A percentile compares a stretch with the other conserved stretches of the same genome.
phyloP scores from a whole-genome alignment of 306 rosid species.

The Fagus crenata region DNA sequence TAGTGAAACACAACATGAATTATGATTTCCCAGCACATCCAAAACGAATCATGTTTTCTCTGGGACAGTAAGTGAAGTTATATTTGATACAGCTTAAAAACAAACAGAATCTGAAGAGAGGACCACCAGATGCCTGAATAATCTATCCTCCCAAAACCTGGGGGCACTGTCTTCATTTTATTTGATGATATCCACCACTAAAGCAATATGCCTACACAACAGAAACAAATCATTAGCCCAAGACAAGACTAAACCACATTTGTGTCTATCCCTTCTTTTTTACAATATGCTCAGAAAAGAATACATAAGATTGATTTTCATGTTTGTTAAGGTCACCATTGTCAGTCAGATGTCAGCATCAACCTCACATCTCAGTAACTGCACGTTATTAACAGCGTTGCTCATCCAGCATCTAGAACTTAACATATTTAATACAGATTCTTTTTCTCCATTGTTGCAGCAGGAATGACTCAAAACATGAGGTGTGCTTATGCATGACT shows the following conservation, averaged over 20 bases:
- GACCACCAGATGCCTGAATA: slow-evolving; percentile 35
- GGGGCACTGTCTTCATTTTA: slow-evolving; percentile 40
- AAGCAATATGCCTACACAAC: slow-evolving; percentile 38
- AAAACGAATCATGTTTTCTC: slow-evolving; percentile 23
- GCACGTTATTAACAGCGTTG: background rate
- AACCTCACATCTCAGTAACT: background rate
- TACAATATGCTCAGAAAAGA: background rate
- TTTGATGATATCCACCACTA: slow-evolving; percentile 34
- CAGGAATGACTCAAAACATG: background rate
- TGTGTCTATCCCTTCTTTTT: background rate
- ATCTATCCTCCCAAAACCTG: slow-evolving; percentile 34
- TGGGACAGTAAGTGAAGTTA: slow-evolving; percentile 24
- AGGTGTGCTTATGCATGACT: background rate
- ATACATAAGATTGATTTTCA: background rate
- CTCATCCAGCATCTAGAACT: background rate
- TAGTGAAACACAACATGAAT: slow-evolving; percentile 17
- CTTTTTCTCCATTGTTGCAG: background rate
- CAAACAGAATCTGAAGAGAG: slow-evolving; percentile 25
- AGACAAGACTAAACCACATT: background rate
- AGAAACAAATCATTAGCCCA: slow-evolving; percentile 21
- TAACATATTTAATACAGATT: background rate
- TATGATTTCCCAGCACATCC: slow-evolving; percentile 20
- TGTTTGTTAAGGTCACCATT: background rate
- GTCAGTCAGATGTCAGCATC: background rate
- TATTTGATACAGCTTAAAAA: slow-evolving; percentile 38